phyloP scores from a whole-genome alignment of 345 rosid genomes.

The Salix dunnii region DNA sequence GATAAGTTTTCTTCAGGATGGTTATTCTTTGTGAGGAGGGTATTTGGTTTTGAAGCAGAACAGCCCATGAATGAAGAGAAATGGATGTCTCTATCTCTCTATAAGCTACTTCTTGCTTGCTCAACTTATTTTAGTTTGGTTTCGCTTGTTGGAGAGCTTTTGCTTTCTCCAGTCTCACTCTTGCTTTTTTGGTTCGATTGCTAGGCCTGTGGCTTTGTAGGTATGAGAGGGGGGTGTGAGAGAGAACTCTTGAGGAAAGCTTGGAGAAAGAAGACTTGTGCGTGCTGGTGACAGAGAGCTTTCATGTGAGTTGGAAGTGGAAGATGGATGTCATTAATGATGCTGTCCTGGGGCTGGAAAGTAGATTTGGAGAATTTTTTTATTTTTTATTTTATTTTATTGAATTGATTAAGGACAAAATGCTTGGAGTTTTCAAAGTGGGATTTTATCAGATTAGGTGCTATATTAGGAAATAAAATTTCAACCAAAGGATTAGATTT shows the following conservation, averaged over 20 bases:
- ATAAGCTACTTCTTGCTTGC: neutral
- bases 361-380: neutral
- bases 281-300: slow-evolving; percentile 48
- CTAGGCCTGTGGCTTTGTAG: neutral
- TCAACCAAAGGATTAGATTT: neutral
- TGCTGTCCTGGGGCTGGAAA: neutral
- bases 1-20: slow-evolving; percentile 13
- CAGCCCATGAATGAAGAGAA: slow-evolving; percentile 65
- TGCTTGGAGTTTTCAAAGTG: neutral
- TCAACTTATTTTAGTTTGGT: neutral
- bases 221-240: neutral
- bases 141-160: neutral
- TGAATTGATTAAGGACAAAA: neutral
- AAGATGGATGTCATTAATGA: slow-evolving; percentile 25
- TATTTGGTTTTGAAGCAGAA: slow-evolving; percentile 52
- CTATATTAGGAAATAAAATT: neutral
- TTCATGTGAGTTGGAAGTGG: slow-evolving; percentile 45
- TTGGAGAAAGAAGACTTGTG: slow-evolving; percentile 8
- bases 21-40: slow-evolving; percentile 11
- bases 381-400: neutral
- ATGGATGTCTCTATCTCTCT: neutral
- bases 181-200: neutral
- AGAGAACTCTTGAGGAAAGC: slow-evolving; percentile 2
- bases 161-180: too few species aligned
- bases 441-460: neutral